Percentiles rank a stretch among this genome's conserved stretches.
phyloP scores from a whole-genome alignment of 805 yeast species.

The Hanseniaspora occidentalis region DNA sequence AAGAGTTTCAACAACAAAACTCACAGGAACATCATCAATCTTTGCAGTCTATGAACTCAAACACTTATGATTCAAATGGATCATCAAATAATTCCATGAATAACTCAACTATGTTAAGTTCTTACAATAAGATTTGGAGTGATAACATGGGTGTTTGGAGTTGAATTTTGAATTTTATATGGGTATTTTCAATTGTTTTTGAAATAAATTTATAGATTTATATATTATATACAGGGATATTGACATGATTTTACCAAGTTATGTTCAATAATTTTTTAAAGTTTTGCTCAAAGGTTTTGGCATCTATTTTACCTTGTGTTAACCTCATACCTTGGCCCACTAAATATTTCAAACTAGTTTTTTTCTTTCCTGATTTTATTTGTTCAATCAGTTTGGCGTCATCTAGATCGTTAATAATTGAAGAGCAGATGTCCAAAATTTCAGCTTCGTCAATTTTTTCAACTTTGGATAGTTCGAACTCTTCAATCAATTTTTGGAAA shows the following conservation, averaged over 20 bases:
- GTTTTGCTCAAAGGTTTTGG: conserved; percentile 23
- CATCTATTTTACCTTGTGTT: conserved; percentile 47
- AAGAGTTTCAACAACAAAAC: neutral
- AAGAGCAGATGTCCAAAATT: conserved; percentile 31
- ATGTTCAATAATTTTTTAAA: conserved; percentile 21
- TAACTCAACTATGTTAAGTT: neutral
- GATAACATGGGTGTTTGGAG: conserved; percentile 30
- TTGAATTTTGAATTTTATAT: conserved; percentile 6
- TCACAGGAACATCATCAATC: no score
- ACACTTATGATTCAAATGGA: neutral
- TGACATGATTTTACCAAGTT: conserved; percentile 7
- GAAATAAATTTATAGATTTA: neutral
- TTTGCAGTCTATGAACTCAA: no score
- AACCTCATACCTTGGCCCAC: conserved; percentile 78
- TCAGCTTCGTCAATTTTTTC: conserved; percentile 23
- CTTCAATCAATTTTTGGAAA: conserved; percentile 36
- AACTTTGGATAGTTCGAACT: conserved; percentile 34
- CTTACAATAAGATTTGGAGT: conserved; percentile 17
- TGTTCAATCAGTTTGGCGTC: conserved; percentile 44
- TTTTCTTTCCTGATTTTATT: conserved; percentile 43
- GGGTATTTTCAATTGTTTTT: neutral
- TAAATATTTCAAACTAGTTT: conserved; percentile 56
- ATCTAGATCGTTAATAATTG: conserved; percentile 28
- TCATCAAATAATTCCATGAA: neutral
- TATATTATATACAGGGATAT: conserved; percentile 2